Percentiles rank a stretch among this genome's conserved stretches.
These are phyloP conservation scores for Colletotrichum shisoi DNA, from an alignment of 2,329 filamentous ascomycete genomes.

Conservation along the genomic window DNA sequence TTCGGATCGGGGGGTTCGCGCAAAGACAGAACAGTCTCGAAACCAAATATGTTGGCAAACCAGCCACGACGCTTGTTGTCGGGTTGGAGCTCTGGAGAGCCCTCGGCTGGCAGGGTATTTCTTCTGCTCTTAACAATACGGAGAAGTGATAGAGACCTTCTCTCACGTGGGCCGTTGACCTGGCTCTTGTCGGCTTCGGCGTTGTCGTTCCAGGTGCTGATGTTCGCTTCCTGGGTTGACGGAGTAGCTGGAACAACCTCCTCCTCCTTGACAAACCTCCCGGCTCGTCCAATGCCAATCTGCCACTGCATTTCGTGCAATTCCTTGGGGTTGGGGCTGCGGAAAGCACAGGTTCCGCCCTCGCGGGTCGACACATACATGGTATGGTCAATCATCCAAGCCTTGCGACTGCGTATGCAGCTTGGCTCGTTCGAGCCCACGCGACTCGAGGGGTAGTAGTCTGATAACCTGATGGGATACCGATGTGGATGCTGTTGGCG, in stretches of 20 bases:
- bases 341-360: slow-evolving; percentile 50
- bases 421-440: slow-evolving; percentile 44
- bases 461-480: slow-evolving; percentile 53
- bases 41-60: slow-evolving; percentile 28
- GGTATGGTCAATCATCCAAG: slow-evolving; percentile 56
- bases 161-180: not conserved
- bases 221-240: slow-evolving; percentile 17
- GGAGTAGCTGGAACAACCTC: slow-evolving; percentile 42
- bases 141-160: slow-evolving; percentile 3
- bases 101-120: not conserved
- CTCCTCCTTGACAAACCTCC: slow-evolving; percentile 50
- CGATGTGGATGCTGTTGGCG: slow-evolving; percentile 49
- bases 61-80: slow-evolving; percentile 22
- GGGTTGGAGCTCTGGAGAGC: not conserved
- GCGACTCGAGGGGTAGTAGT: slow-evolving; percentile 46
- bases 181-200: not conserved
- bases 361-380: slow-evolving; percentile 53
- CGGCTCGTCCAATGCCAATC: slow-evolving; percentile 42
- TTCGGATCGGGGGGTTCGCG: slow-evolving; percentile 20
- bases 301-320: slow-evolving; percentile 55
- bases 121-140: slow-evolving; percentile 11
- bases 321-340: slow-evolving; percentile 50
- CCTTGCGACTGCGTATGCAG: slow-evolving; percentile 51
- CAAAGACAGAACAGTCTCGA: slow-evolving; percentile 30
- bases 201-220: slow-evolving; percentile 40